Evolutionary conservation across 2,329 filamentous ascomycete genomes (phyloP), one percentile per base, ranked within the genome.

Genomic region (Ustilaginoidea virens): DNA sequence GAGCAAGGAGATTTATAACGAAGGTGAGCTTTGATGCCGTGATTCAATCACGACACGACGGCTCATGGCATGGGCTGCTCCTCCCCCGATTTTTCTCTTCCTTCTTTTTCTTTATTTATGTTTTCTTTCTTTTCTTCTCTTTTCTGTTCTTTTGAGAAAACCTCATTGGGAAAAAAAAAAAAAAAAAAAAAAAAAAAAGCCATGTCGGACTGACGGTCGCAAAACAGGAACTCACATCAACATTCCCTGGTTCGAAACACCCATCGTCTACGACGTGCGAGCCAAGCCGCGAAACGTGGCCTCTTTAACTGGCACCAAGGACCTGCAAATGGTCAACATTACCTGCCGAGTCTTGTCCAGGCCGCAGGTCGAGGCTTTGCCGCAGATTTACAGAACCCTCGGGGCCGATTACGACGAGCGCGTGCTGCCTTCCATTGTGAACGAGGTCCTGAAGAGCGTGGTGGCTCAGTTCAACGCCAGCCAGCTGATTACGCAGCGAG

Each of bases 251-350:
- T 79, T 98, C 58, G 90, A 98, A 61, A 93, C 86, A 4, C 85
- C 90, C 29, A 74, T 98, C 55, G 77, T 86, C 45, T 98, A 96
- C 66, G 87, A 98, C 56, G 90, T 98, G 44, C 87, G 90, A 60
- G 90, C 90, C 35, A 94, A 87, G 66, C 90, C 90, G 47, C 77
- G 90, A 53, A 94, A 92, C 49, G 86, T 98, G 45, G 80, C 90
- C 41, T 96, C 90, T 41, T 72, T 98, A 41, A 98, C 90, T 35
- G 90, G 90, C 44, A 98, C 90, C 50, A 98, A 98, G 68, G 90
- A 98, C 60, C 63, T 98, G 58, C 90, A 98, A 66, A 98, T 98
- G 90, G 90, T 96, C 52, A 98, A 98, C 71, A 96, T 98, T 53
- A 98, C 87, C 50, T 98, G 90, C 60, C 87, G 90, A 81, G 90